Evolutionary conservation across 129 eudicot genomes (phyloP), one percentile per base, ranked within the genome.

Genomic region (Chrysanthemum makinoi): DNA sequence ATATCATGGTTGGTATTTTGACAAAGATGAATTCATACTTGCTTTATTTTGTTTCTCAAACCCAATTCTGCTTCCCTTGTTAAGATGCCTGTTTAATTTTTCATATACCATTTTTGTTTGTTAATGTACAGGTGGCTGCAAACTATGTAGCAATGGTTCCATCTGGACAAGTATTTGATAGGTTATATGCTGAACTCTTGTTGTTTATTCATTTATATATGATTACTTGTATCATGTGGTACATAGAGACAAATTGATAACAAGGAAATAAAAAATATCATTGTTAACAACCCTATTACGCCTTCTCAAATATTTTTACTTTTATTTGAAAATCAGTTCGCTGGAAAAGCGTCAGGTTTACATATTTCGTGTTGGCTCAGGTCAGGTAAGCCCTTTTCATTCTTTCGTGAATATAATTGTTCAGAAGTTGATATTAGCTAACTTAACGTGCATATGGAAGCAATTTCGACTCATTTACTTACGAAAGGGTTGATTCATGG

Each of bases 131-230:
- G 99, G 99, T 95, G 30, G 99, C 99, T 59, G 99, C 99, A 70
- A 88, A 88, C 80, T 88, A 82, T 80, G 96, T 95, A 73, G 99
- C 99, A 55, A 95, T 95, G 99, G 99, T 90, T 82, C 99, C 99
- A 77, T 88, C 99, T 8, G 99, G 97, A 73, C 97, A 95, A 81
- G 83, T 95, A 70, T 95, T 95, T 75, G 99, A 95, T 82, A 95
- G 97, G 99, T 95, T 72, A 64, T 48, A 39, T 54, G 12, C 22
- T 64, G 48, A 60, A 44, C 11, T 63, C 48, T 71, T 70, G 68
- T 54, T 57, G 39, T 24, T 30, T 67, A 26, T 59, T 49, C 18
- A 49, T 68, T 47, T 26, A 59, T 18, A 8, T 76, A 58, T n/a
- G 59, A 6, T 56, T 24, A 14, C 50, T 43, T 20, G 73, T 55